Evolutionary conservation across 2,329 filamentous ascomycete species (phyloP).

Genomic region (Hypoxylon sp.): DNA sequence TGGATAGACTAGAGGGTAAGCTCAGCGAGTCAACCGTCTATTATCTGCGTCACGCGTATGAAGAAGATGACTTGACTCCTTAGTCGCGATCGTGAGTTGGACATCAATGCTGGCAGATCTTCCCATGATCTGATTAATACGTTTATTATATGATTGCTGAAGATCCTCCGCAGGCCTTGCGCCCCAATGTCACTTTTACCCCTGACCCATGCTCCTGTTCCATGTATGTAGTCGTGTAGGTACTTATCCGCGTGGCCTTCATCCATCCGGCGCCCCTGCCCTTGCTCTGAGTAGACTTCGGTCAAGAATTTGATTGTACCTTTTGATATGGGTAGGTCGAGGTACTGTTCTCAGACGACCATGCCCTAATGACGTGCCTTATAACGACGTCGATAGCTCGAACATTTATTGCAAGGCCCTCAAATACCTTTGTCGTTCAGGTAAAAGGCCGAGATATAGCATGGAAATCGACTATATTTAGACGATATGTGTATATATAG

Average conservation of each 20-base stretch:
- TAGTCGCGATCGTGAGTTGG: not conserved
- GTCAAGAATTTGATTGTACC: conserved; percentile 18
- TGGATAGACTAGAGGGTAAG: too few relatives aligned
- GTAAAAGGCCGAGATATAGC: too few relatives aligned
- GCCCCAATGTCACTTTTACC: conserved; percentile 27
- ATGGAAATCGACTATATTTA: not conserved
- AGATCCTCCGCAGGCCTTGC: conserved; percentile 32
- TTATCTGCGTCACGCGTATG: conserved; percentile 2
- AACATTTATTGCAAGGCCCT: not conserved
- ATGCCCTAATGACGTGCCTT: not conserved
- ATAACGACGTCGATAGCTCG: not conserved
- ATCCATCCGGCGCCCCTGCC: conserved; percentile 15
- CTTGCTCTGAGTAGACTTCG: conserved; percentile 27
- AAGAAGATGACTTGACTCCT: not conserved
- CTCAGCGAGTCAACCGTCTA: not conserved
- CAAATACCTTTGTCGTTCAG: not conserved
- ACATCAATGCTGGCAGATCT: conserved; percentile 20
- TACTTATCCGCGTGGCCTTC: conserved; percentile 37
- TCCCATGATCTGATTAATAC: conserved; percentile 32
- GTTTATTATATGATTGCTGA: conserved; percentile 29
- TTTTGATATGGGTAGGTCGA: not conserved
- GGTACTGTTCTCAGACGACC: not conserved
- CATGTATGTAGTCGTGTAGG: conserved; percentile 25
- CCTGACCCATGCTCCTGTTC: conserved; percentile 29
- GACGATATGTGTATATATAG: too few relatives aligned